phyloP scores from a whole-genome alignment of 768 basidiomycete species.

The Coprinopsis sp. region DNA sequence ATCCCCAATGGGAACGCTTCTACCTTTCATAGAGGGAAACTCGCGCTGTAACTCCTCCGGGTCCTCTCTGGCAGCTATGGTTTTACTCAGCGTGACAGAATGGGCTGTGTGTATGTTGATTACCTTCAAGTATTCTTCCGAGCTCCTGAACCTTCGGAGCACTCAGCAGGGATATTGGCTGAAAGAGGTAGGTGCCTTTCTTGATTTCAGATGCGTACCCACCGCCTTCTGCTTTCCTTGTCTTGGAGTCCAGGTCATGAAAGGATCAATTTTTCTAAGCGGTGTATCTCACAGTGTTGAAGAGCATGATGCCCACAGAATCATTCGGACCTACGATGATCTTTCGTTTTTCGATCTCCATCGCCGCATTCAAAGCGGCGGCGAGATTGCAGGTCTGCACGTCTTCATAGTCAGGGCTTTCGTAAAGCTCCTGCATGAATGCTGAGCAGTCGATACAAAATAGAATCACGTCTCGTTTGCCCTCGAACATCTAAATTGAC shows the following conservation, averaged over 20 bases:
- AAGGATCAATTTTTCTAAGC: neutral
- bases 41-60: conserved; percentile 47
- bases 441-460: conserved; percentile 93
- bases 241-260: conserved; percentile 26
- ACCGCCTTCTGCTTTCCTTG: conserved; percentile 36
- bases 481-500: conserved; percentile 55
- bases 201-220: conserved; percentile 57
- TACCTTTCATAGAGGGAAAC: conserved; percentile 62
- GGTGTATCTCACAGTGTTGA: conserved; percentile 72
- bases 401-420: conserved; percentile 62
- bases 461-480: conserved; percentile 81
- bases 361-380: conserved; percentile 74
- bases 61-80: conserved; percentile 61
- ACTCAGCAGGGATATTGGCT: conserved; percentile 70
- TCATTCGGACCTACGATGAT: conserved; percentile 87
- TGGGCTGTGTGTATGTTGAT: conserved; percentile 13
- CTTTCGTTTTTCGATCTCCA: conserved; percentile 87
- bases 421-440: conserved; percentile 76
- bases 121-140: conserved; percentile 74
- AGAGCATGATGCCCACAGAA: conserved; percentile 84
- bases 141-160: conserved; percentile 80
- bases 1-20: conserved; percentile 75
- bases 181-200: conserved; percentile 65
- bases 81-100: conserved; percentile 9
- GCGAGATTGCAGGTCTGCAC: conserved; percentile 72